These are phyloP conservation scores for Oryza punctata DNA, from an alignment of 176 grass and related monocot species.

Conservation along the genomic window DNA sequence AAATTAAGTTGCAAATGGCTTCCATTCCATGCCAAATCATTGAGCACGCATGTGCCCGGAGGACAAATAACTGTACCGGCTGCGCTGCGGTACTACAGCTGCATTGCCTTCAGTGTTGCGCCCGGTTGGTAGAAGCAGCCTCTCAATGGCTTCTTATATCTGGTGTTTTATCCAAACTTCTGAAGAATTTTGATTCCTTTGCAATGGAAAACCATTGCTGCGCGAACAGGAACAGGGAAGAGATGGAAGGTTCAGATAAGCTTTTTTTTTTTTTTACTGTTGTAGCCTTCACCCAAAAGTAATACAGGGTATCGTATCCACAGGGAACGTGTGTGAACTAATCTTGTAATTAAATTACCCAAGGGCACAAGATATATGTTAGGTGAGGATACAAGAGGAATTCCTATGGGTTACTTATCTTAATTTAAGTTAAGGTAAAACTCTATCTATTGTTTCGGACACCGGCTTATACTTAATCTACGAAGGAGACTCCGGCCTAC, in stretches of 20 bases:
- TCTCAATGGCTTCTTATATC: conserved; percentile 27
- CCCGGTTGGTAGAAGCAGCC: neutral
- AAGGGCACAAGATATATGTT: too few species aligned
- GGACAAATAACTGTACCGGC: neutral
- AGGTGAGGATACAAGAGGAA: too few species aligned
- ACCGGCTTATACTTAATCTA: too few species aligned
- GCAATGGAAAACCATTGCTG: neutral
- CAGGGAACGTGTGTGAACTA: too few species aligned
- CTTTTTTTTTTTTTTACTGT: neutral
- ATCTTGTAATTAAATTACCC: too few species aligned
- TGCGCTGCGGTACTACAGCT: neutral
- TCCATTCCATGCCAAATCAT: conserved; percentile 35
- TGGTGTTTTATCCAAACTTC: conserved; percentile 13
- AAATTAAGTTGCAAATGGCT: neutral
- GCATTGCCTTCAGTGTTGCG: neutral
- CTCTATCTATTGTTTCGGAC: too few species aligned
- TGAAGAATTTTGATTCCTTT: neutral
- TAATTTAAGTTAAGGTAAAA: too few species aligned
- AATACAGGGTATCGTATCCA: too few species aligned
- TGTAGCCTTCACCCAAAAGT: too few species aligned
- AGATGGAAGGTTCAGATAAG: conserved; percentile 17
- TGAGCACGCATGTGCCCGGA: conserved; percentile 24
- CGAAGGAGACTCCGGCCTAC: too few species aligned
- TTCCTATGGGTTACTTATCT: too few species aligned
- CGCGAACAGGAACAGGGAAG: neutral